Evolutionary conservation across 2,329 filamentous ascomycete species (phyloP).

Genomic region (Parastagonospora nodorum): DNA sequence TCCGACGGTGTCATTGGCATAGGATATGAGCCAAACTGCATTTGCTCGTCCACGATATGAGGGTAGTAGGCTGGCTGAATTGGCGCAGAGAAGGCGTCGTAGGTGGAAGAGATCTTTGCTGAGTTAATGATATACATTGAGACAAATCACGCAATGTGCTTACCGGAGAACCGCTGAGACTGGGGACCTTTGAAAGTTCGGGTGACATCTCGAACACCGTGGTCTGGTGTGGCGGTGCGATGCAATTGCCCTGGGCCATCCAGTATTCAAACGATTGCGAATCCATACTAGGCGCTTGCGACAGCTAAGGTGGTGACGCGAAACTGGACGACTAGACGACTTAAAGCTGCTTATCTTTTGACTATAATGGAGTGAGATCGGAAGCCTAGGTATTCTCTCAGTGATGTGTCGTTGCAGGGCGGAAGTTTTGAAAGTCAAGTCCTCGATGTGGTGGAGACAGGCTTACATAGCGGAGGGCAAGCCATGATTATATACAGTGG

Average conservation of each 20-base stretch:
- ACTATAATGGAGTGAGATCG: not conserved
- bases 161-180: slow-evolving; percentile 47
- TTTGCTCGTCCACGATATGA: slow-evolving; percentile 38
- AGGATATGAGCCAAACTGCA: slow-evolving; percentile 41
- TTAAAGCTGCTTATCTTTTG: no score
- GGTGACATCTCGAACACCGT: slow-evolving; percentile 41
- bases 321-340: no score
- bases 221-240: slow-evolving; percentile 37
- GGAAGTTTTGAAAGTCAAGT: slow-evolving; percentile 12
- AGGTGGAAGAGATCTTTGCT: slow-evolving; percentile 43
- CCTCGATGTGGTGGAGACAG: slow-evolving; percentile 31
- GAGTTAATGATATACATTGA: slow-evolving; percentile 7
- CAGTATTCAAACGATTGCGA: slow-evolving; percentile 45
- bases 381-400: not conserved
- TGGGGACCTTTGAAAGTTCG: slow-evolving; percentile 44
- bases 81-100: slow-evolving; percentile 41
- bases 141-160: slow-evolving; percentile 9
- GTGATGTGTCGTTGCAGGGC: no score
- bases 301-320: no score
- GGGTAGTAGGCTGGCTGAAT: slow-evolving; percentile 41
- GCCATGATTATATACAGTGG: slow-evolving; percentile 42
- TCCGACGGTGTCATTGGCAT: slow-evolving; percentile 47
- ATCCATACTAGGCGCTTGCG: slow-evolving; percentile 30
- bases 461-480: slow-evolving; percentile 38
- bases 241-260: slow-evolving; percentile 42